A percentile compares a stretch with the other conserved stretches of the same genome.
These are phyloP conservation scores for Neofusicoccum laricinum DNA, from an alignment of 2,329 filamentous ascomycete genomes.

Conservation along the genomic window DNA sequence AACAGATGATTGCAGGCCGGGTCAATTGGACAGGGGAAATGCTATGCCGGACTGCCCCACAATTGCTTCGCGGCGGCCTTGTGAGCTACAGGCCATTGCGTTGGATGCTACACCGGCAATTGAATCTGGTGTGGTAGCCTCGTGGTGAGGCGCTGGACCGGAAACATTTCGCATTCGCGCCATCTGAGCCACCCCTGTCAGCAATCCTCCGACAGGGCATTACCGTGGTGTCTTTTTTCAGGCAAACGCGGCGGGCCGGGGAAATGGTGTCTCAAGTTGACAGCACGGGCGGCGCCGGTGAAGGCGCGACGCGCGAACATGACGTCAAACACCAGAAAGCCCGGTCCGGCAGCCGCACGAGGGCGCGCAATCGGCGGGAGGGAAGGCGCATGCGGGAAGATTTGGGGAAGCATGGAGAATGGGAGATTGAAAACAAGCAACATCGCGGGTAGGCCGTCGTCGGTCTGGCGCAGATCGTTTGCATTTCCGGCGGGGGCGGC, in stretches of 20 bases:
- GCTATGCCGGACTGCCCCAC: not conserved
- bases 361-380: not conserved
- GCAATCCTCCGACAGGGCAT: not conserved
- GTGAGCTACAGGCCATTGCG: not conserved
- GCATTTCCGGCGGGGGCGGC: not conserved
- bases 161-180: constrained; percentile 1
- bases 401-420: not conserved
- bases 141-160: not conserved
- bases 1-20: not conserved
- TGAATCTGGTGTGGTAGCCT: not conserved
- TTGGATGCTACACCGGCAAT: not conserved
- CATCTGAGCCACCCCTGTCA: not conserved
- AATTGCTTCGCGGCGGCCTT: not conserved
- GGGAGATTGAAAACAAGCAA: not conserved
- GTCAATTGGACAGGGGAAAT: not conserved
- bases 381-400: not conserved
- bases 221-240: not conserved
- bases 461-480: not conserved
- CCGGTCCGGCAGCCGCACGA: not conserved
- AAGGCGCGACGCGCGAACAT: not conserved
- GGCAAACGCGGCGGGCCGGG: not conserved
- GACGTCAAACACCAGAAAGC: not conserved
- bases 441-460: not conserved
- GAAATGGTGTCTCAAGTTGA: not conserved
- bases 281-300: not conserved